phyloP scores from a whole-genome alignment of 495 filamentous ascomycete genomes.

The Endocarpon pusillum region DNA sequence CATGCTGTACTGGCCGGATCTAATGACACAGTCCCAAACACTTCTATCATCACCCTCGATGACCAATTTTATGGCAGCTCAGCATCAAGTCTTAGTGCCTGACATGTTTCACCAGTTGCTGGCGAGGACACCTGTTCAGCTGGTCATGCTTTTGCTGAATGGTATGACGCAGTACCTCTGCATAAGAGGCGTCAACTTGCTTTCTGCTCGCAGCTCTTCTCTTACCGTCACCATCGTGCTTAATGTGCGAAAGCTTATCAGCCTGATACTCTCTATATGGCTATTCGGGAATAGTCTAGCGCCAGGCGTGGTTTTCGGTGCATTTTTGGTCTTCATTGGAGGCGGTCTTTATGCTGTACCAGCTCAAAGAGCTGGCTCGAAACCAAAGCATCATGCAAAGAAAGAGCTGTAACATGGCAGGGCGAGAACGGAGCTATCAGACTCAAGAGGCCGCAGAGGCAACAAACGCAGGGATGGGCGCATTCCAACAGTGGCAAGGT shows the following conservation, averaged over 20 bases:
- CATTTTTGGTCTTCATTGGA: conserved; percentile 68
- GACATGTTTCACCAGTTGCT: conserved; percentile 3
- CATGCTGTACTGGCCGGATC: conserved; percentile 26
- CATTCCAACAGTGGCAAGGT: no score
- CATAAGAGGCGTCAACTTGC: conserved; percentile 83
- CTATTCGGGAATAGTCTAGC: conserved; percentile 76
- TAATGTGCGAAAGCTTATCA: conserved; percentile 89
- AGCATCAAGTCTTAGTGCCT: conserved; percentile 3
- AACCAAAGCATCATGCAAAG: no score
- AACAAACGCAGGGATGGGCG: no score
- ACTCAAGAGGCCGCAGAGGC: no score
- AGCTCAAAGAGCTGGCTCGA: no score
- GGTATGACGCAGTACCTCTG: conserved; percentile 86
- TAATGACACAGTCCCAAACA: conserved; percentile 30
- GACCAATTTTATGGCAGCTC: conserved; percentile 9
- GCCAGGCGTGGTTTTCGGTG: conserved; percentile 59
- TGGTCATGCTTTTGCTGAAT: conserved; percentile 60
- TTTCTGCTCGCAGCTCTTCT: conserved; percentile 71
- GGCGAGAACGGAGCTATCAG: no score
- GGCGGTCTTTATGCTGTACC: conserved; percentile 52
- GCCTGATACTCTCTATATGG: conserved; percentile 76
- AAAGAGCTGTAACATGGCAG: no score
- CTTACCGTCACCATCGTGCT: conserved; percentile 90
- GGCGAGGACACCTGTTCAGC: conserved; percentile 44
- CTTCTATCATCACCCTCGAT: conserved; percentile 31